phyloP scores from a whole-genome alignment of 2,329 filamentous ascomycete genomes.

The Cytospora schulzeri region DNA sequence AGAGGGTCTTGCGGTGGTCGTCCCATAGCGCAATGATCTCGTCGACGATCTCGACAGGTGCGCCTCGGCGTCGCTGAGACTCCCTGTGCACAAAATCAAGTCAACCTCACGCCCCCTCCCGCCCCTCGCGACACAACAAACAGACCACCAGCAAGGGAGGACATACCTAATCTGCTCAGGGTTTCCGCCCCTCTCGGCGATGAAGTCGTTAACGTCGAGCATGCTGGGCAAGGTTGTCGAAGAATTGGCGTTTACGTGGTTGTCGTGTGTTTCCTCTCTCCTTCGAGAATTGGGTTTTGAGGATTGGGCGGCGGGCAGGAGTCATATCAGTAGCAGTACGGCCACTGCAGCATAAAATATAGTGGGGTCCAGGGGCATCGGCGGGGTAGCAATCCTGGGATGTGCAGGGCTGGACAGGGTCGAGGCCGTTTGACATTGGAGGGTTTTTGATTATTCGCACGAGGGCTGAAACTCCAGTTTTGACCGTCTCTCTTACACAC shows the following conservation, averaged over 20 bases:
- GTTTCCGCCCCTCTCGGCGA: constrained; percentile 85
- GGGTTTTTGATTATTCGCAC: not conserved
- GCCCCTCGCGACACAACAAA: not conserved
- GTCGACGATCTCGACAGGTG: constrained; percentile 82
- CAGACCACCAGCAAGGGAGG: not conserved
- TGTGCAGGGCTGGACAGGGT: not conserved
- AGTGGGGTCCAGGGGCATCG: constrained; percentile 11
- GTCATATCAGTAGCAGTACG: constrained; percentile 13
- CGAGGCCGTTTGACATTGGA: not conserved
- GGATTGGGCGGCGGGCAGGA: not conserved
- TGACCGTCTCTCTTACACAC: not conserved
- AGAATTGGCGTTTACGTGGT: not conserved
- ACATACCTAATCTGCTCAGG: constrained; percentile 70
- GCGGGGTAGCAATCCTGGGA: not conserved
- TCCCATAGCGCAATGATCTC: constrained; percentile 86
- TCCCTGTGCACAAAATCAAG: constrained; percentile 57
- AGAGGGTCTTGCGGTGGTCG: constrained; percentile 79
- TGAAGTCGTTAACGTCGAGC: constrained; percentile 79
- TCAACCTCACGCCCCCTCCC: not conserved
- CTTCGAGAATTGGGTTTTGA: not conserved
- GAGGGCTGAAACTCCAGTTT: not conserved
- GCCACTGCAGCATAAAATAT: constrained; percentile 19
- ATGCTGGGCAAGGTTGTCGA: constrained; percentile 46
- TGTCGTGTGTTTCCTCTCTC: not conserved
- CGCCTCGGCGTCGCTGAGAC: constrained; percentile 81